Percentiles rank a stretch among this genome's conserved stretches.
Conservation (phyloP, 2,329 filamentous ascomycete genomes). For the Claviceps africana region DNA sequence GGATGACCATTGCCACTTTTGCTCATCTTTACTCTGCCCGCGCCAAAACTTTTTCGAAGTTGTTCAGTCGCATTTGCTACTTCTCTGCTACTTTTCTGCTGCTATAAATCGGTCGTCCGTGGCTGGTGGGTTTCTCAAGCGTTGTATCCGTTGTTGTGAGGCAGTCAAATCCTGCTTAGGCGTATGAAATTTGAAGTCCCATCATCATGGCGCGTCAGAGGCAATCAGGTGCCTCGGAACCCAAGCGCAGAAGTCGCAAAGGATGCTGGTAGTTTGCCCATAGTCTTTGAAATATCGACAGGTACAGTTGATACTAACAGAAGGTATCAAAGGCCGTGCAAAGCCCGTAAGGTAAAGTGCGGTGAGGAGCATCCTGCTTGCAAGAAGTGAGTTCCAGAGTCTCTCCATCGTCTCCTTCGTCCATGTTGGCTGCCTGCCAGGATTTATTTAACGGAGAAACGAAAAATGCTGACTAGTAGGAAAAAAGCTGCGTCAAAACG, state of each 20-base stretch:
- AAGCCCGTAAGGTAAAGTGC: conserved; percentile 60
- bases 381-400: conserved; percentile 35
- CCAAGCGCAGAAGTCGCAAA: conserved; percentile 30
- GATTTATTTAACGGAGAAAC: not conserved
- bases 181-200: not conserved
- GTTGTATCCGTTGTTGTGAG: not conserved
- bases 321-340: conserved; percentile 50
- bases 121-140: not conserved
- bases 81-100: too few species aligned
- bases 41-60: not conserved
- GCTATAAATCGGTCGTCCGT: not conserved
- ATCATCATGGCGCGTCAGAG: conserved; percentile 27
- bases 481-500: conserved; percentile 46
- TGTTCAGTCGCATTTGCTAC: not conserved
- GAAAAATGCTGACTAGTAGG: not conserved
- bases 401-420: not conserved
- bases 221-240: conserved; percentile 28
- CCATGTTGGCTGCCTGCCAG: not conserved
- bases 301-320: not conserved
- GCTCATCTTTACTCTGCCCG: not conserved
- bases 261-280: conserved; percentile 26
- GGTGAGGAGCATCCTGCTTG: conserved; percentile 65
- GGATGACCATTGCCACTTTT: not conserved
- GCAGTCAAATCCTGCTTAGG: not conserved
- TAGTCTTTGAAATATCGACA: not conserved